A percentile compares a stretch with the other conserved stretches of the same genome.
phyloP scores from a whole-genome alignment of 495 filamentous ascomycete species.

The Lichina pygmaea region DNA sequence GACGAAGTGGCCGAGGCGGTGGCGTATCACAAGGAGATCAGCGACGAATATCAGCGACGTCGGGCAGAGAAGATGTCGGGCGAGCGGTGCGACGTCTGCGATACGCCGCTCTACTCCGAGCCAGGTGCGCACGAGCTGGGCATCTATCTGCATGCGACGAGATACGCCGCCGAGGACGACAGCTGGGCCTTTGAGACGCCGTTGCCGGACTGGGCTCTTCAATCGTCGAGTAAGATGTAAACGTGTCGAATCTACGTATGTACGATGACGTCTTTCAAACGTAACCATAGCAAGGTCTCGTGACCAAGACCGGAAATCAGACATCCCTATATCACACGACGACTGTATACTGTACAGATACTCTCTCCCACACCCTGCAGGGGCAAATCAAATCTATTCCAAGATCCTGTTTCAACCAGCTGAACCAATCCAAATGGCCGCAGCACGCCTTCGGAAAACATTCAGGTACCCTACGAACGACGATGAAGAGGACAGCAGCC shows the following conservation, averaged over 20 bases:
- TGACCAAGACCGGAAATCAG: no score
- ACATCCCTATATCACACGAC: no score
- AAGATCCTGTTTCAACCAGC: not conserved
- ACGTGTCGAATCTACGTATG: slow-evolving; percentile 4
- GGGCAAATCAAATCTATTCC: not conserved
- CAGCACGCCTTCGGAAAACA: slow-evolving; percentile 28
- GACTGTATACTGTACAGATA: not conserved
- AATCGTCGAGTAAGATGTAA: slow-evolving; percentile 22
- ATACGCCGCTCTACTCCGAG: slow-evolving; percentile 75
- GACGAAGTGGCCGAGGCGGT: slow-evolving; percentile 68
- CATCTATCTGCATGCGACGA: slow-evolving; percentile 74
- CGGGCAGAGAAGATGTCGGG: slow-evolving; percentile 87
- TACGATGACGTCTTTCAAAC: not conserved
- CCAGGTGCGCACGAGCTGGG: slow-evolving; percentile 72
- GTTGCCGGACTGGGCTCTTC: slow-evolving; percentile 66
- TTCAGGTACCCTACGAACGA: slow-evolving; percentile 34
- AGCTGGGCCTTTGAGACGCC: slow-evolving; percentile 68
- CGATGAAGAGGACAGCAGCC: slow-evolving; percentile 8
- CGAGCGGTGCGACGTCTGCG: slow-evolving; percentile 48
- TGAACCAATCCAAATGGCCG: slow-evolving; percentile 11
- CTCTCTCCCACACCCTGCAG: not conserved
- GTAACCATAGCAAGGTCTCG: no score
- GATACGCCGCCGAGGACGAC: slow-evolving; percentile 59
- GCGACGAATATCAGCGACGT: slow-evolving; percentile 56
- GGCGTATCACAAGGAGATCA: slow-evolving; percentile 84